Evolutionary conservation across 2,329 filamentous ascomycete genomes (phyloP).

Genomic region (Septoria petroselini): DNA sequence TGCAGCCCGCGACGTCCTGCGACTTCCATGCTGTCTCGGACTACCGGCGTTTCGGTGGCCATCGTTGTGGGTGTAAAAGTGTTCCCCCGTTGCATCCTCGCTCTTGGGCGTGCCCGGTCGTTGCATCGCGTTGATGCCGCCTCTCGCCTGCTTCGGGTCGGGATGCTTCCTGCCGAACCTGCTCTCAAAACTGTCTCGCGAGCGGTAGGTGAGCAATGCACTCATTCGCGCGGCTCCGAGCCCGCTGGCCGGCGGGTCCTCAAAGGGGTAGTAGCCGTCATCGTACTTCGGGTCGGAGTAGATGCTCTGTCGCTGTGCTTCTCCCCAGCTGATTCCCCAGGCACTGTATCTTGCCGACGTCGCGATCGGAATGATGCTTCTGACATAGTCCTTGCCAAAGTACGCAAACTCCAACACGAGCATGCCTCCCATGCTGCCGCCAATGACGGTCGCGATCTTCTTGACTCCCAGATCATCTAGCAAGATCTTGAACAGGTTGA

Average conservation of each 20-base stretch:
- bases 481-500: slow-evolving; percentile 77
- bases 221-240: slow-evolving; percentile 95
- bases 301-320: slow-evolving; percentile 86
- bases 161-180: slow-evolving; percentile 91
- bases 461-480: slow-evolving; percentile 76
- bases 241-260: slow-evolving; percentile 80
- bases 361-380: slow-evolving; percentile 76
- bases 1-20: slow-evolving; percentile 29
- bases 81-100: slow-evolving; percentile 37
- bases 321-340: slow-evolving; percentile 89
- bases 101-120: slow-evolving; percentile 43
- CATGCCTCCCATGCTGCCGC: slow-evolving; percentile 86
- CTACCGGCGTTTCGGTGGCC: slow-evolving; percentile 50
- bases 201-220: slow-evolving; percentile 90
- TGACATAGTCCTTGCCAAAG: slow-evolving; percentile 80
- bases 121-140: slow-evolving; percentile 69
- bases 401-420: slow-evolving; percentile 90
- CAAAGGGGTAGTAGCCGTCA: slow-evolving; percentile 87
- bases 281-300: slow-evolving; percentile 98
- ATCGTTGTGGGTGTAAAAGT: slow-evolving; percentile 54
- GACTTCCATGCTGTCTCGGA: slow-evolving; percentile 39
- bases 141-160: slow-evolving; percentile 69
- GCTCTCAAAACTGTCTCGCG: slow-evolving; percentile 93
- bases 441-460: slow-evolving; percentile 74
- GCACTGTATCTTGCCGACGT: slow-evolving; percentile 82